Evolutionary conservation across 257 asterid species (phyloP), one percentile per base, ranked within the genome.

Genomic region (Henckelia pumila): DNA sequence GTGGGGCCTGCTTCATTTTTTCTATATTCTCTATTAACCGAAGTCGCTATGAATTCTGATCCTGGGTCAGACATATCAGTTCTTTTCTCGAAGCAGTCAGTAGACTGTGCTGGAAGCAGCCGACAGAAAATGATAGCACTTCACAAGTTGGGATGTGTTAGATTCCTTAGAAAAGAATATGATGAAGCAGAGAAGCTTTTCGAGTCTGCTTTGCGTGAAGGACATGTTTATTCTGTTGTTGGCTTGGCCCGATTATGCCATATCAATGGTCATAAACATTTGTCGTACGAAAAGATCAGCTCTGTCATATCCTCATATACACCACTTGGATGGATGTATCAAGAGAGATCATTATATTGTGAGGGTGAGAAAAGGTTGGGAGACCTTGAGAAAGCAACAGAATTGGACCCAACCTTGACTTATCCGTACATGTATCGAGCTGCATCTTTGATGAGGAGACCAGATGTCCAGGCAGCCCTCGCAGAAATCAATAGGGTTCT

Each of bases 351-450:
- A 0, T 82, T 94, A 52, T 87, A 89, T 77, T 76, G 95, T 71
- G 93, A 87, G 50, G 96, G 75, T 20, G 88, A 87, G 28, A 65
- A 64, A 65, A 76, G 65, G 71, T 66, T 64, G 75, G 88, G 71
- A 64, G 99, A 94, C 24, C 98, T 94, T 19, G 90, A 82, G 44
- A 84, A 76, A 75, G 98, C 97, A 3, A 94, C 94, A 1, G 92
- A 89, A 71, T 77, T 94, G 68, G 96, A 94, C 79, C 99, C 99
- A 1, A 94, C 98, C n/a, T 76, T 94, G 78, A 86, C 96, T 3
- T 91, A 87, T 74, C 99, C 99, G 29, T 94, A 94, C 78, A 94
- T 91, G 98, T 89, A 82, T 77, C 84, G 99, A 76, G 96, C 99
- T 52, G 95, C 99, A 64, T 78, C 90, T 29, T 80, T 91, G 79